Conservation (phyloP, 1,284 basidiomycete species). For the Melampsora americana region DNA sequence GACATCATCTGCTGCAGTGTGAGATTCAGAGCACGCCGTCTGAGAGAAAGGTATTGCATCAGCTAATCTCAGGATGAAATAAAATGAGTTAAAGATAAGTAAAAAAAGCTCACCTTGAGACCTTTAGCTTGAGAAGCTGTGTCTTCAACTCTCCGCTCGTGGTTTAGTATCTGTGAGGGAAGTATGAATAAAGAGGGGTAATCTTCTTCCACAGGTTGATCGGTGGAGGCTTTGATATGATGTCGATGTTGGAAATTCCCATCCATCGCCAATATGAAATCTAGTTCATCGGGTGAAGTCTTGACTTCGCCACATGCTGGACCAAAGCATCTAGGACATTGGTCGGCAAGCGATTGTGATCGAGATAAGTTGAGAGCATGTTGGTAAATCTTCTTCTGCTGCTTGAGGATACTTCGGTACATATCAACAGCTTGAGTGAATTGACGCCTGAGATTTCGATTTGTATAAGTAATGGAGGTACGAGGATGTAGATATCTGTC, state of each 20-base stretch:
- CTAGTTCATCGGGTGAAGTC: not conserved
- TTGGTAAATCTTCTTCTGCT: not conserved
- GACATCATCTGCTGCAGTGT: conserved; percentile 20
- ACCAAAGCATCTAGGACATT: conserved; percentile 11
- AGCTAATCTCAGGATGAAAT: not conserved
- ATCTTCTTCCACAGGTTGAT: conserved; percentile 3
- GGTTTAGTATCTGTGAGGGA: not conserved
- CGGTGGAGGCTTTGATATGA: conserved; percentile 1
- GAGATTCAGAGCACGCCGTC: conserved; percentile 23
- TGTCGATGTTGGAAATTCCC: conserved; percentile 28
- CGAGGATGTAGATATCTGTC: not conserved
- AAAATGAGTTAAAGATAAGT: not conserved
- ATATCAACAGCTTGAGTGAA: conserved; percentile 13
- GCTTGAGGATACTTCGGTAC: not conserved
- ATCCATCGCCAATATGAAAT: conserved; percentile 20
- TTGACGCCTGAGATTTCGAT: not conserved
- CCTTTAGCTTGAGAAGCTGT: not conserved
- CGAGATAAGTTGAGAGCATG: not conserved
- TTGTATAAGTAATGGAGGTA: not conserved
- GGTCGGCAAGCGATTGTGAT: not conserved
- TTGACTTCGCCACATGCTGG: conserved; percentile 3
- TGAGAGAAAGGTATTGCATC: not conserved
- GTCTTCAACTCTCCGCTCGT: not conserved
- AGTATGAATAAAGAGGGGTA: conserved; percentile 4
- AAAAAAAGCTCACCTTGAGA: not conserved